Evolutionary conservation across 345 rosid species (phyloP).

Genomic region (Acer campestre): DNA sequence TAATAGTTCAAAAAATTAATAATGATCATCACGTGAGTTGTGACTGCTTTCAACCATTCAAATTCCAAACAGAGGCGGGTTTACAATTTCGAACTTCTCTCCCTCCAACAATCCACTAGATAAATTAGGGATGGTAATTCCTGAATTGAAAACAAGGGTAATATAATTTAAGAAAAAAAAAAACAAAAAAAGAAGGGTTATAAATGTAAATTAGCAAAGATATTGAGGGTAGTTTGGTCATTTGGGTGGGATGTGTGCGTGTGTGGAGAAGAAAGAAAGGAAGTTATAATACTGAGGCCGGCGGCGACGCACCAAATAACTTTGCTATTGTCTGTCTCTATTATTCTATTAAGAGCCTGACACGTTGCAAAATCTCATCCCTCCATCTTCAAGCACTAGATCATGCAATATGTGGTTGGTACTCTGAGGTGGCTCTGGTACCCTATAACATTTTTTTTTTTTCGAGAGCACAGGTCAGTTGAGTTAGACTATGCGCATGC

Average conservation of each 20-base stretch:
- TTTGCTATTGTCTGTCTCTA: neutral
- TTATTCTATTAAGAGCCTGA: neutral
- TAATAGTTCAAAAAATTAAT: no score
- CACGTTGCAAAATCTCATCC: constrained; percentile 17
- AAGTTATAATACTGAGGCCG: constrained; percentile 18
- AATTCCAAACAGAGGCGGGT: no score
- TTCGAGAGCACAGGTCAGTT: neutral
- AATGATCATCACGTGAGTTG: no score
- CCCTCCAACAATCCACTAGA: neutral
- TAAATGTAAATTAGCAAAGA: neutral
- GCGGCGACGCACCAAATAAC: constrained; percentile 4
- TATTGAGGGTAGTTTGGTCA: constrained; percentile 11
- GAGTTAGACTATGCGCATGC: neutral
- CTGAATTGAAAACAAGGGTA: neutral
- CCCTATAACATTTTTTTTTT: neutral
- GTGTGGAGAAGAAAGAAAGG: constrained; percentile 7
- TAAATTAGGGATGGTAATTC: neutral
- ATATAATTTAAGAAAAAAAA: no score
- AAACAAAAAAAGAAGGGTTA: neutral
- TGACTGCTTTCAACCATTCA: no score
- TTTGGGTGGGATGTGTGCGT: constrained; percentile 5
- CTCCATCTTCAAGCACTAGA: neutral
- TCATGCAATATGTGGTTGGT: neutral
- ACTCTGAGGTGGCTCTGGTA: neutral
- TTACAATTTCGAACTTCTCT: neutral